Evolutionary conservation across 148 eudicot species (phyloP).

Genomic region (Cornus florida): DNA sequence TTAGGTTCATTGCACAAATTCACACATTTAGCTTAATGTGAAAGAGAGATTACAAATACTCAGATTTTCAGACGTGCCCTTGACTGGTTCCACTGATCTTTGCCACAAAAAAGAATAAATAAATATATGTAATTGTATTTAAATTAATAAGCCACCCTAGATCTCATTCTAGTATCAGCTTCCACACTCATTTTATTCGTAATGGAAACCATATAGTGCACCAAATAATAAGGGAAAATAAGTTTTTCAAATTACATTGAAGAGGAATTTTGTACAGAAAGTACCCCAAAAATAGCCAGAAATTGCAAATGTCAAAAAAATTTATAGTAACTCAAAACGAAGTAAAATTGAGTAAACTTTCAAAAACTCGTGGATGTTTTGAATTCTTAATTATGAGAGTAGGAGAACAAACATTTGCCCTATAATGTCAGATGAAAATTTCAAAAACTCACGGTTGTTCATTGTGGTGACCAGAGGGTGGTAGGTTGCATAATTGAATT

Average conservation of each 20-base stretch:
- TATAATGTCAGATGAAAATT: too few species aligned
- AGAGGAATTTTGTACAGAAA: not conserved
- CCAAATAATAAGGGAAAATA: not conserved
- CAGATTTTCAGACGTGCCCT: not conserved
- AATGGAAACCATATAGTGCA: not conserved
- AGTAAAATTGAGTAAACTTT: not conserved
- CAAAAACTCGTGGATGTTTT: too few species aligned
- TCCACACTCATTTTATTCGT: not conserved
- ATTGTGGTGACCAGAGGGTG: too few species aligned
- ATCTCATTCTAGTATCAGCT: not conserved
- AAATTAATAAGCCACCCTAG: too few species aligned
- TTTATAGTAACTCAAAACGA: not conserved
- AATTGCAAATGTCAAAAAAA: not conserved
- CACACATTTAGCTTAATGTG: not conserved
- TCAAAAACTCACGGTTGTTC: too few species aligned
- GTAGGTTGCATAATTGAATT: too few species aligned
- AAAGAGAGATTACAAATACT: not conserved
- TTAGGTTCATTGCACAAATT: too few species aligned
- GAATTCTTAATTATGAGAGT: too few species aligned
- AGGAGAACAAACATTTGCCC: too few species aligned
- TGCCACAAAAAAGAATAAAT: not conserved
- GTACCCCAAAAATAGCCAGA: too few species aligned
- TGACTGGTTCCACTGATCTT: not conserved
- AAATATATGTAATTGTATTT: not conserved
- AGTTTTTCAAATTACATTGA: not conserved